Conservation (phyloP, 2,329 filamentous ascomycete genomes). For the Cucurbitaria berberidis region DNA sequence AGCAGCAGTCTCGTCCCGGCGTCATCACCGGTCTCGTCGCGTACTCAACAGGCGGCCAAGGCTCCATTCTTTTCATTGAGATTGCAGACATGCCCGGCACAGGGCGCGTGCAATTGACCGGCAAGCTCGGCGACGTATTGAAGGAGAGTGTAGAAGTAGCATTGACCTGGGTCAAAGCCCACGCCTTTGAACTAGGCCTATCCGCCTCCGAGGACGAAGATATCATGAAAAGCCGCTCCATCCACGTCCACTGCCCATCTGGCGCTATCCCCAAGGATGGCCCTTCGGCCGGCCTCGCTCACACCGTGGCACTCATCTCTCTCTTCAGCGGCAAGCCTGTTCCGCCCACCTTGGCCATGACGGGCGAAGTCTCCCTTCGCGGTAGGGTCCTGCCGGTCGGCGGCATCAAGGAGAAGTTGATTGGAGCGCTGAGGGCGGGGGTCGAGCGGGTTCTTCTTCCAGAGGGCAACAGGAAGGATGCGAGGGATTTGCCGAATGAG, state of each 20-base stretch:
- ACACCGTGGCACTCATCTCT: conserved; percentile 90
- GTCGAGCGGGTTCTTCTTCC: conserved; percentile 94
- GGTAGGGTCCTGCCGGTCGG: conserved; percentile 93
- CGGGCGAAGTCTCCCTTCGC: conserved; percentile 77
- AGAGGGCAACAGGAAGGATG: conserved; percentile 87
- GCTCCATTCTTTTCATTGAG: conserved; percentile 97
- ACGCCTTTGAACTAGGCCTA: conserved; percentile 88
- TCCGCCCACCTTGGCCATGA: conserved; percentile 94
- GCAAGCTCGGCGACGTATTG: conserved; percentile 93
- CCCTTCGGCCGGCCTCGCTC: conserved; percentile 82
- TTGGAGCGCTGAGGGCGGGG: conserved; percentile 88
- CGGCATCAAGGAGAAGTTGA: conserved; percentile 98
- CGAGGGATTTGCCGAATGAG: conserved; percentile 86
- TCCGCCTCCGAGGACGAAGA: conserved; percentile 82
- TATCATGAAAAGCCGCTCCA: conserved; percentile 92
- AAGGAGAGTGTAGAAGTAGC: conserved; percentile 98
- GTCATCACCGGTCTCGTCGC: conserved; percentile 96
- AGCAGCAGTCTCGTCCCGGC: conserved; percentile 79
- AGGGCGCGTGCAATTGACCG: conserved; percentile 91
- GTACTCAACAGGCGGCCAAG: conserved; percentile 90
- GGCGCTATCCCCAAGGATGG: conserved; percentile 96
- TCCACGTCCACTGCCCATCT: conserved; percentile 95
- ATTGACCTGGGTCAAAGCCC: conserved; percentile 94
- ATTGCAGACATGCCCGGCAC: conserved; percentile 95
- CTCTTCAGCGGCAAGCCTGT: conserved; percentile 86